Percentiles rank a stretch among this genome's conserved stretches.
phyloP scores from a whole-genome alignment of 1,284 basidiomycete species.

The Cutaneotrichosporon cavernicola region DNA sequence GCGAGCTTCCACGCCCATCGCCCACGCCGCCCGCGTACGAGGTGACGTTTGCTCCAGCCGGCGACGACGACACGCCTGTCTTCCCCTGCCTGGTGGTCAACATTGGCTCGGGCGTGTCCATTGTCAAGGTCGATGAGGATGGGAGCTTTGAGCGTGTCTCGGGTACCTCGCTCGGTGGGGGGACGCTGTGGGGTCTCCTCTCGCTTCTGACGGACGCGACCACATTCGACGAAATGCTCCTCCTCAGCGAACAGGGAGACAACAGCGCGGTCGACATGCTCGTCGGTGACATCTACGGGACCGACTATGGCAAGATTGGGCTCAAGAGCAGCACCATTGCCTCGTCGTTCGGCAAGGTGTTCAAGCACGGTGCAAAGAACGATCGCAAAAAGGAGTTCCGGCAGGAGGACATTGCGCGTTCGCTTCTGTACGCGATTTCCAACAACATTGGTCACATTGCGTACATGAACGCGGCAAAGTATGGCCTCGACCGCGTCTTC shows the following conservation, averaged over 20 bases:
- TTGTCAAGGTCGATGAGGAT: constrained; percentile 65
- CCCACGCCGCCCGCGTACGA: constrained; percentile 87
- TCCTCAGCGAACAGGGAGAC: constrained; percentile 87
- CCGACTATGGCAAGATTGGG: constrained; percentile 88
- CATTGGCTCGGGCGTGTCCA: constrained; percentile 49
- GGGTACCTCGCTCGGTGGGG: constrained; percentile 96
- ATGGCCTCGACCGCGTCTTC: constrained; percentile 93
- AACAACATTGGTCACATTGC: constrained; percentile 99
- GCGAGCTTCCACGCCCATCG: constrained; percentile 76
- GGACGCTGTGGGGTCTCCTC: constrained; percentile 96
- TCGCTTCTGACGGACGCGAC: constrained; percentile 93
- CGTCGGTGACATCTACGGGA: constrained; percentile 97
- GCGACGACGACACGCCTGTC: constrained; percentile 64
- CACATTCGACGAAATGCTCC: constrained; percentile 94
- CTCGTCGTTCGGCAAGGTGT: constrained; percentile 97
- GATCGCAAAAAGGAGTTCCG: constrained; percentile 71
- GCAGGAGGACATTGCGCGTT: constrained; percentile 91
- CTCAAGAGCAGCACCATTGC: constrained; percentile 98
- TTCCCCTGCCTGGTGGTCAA: constrained; percentile 96
- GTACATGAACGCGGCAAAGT: constrained; percentile 99
- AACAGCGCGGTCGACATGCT: constrained; percentile 97
- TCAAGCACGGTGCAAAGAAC: constrained; percentile 65
- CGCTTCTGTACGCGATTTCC: constrained; percentile 90
- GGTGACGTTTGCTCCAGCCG: constrained; percentile 70
- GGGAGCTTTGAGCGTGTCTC: constrained; percentile 95